Evolutionary conservation across 2,329 filamentous ascomycete genomes (phyloP), one percentile per base, ranked within the genome.

Genomic region (Blumeria graminis): DNA sequence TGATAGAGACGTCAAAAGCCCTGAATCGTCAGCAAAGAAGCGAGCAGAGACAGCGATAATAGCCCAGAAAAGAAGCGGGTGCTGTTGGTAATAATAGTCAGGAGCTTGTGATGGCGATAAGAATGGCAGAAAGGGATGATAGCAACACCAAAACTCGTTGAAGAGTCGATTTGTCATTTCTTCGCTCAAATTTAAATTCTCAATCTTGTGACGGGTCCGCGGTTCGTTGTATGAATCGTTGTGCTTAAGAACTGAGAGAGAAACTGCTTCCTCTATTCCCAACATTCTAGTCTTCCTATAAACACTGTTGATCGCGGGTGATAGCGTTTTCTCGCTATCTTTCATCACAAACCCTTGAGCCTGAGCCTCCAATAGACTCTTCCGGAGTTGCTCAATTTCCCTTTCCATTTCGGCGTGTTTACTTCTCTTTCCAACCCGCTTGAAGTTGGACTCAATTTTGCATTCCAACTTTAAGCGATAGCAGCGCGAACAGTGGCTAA

Each of bases 391-490:
- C 57, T 86, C 82, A 64, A 89, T 85, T 68, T 89, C 83, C 69
- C 81, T 84, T 66, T 87, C 84, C 84, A 89, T 89, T 69, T 89
- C 85, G 64, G 84, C 84, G 68, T 90, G 84, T 67, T 86, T 84
- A 61, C 80, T 84, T 45, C 85, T 77, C 72, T 92, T 92, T 60
- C 85, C 83, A 16, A 89, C 74, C 62, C 85, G 81, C 74, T 88
- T 89, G 71, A 90, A 90, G 68, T 88, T 87, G 64, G 83, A 85
- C 68, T 90, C 84, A 68, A 92, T 90, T 68, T 86, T 86, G 74
- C 86, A 92, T 59, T 82, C 78, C 59, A 90, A 80, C 69, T 84
- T 85, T 65, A 89, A 77, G 63, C 86, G 84, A 66, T 78, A 78
- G 70, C 86, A 92, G 57, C 86, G 76, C 56, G 81, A 81, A 71